Evolutionary conservation across 2,329 filamentous ascomycete genomes (phyloP), one percentile per base, ranked within the genome.

Genomic region (Ascochyta fabae): DNA sequence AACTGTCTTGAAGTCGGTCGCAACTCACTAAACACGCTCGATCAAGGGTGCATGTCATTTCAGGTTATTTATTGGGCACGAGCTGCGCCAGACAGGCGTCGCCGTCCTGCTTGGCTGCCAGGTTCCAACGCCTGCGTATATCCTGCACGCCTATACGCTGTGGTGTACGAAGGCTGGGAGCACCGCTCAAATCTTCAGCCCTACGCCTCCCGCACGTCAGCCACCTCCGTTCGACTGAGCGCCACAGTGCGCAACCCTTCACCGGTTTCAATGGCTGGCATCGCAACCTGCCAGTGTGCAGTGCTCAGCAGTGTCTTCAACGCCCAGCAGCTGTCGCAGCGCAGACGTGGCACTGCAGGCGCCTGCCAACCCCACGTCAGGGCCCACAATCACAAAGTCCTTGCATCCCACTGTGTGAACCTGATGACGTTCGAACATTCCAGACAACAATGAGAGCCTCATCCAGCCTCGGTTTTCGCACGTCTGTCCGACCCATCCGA

Each of bases 371-470:
- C 47, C 47, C 41, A 49, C 41, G 24, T 36, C 31, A 34, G 34
- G 41, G 42, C 35, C 53, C 36, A 33, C 31, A 33, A 19, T 9
- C 29, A 16, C n/a, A 46, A 42, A 19, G n/a, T 47, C 47, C 47
- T 56, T 51, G 47, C 53, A n/a, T 56, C 9, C 23, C 13, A 3
- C 29, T 6, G 29, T 13, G 29, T 31, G 29, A 2, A 41, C 23
- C 33, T 39, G 47, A 51, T 56, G 53, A 56, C 53, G 53, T 51
- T 47, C 26, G 53, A 56, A 56, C 48, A 51, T 56, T 56, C 53
- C 47, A 56, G 53, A 46, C 42, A 29, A 26, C 23, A 19, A 36
- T 19, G 29, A 39, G 38, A 24, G 10, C 16, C 16, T 43, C 12
- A 13, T 31, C 31, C 47, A 34, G 26, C 24, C 40, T 38, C 35